phyloP scores from a whole-genome alignment of 768 basidiomycete genomes.

The Leccinellum luteum region DNA sequence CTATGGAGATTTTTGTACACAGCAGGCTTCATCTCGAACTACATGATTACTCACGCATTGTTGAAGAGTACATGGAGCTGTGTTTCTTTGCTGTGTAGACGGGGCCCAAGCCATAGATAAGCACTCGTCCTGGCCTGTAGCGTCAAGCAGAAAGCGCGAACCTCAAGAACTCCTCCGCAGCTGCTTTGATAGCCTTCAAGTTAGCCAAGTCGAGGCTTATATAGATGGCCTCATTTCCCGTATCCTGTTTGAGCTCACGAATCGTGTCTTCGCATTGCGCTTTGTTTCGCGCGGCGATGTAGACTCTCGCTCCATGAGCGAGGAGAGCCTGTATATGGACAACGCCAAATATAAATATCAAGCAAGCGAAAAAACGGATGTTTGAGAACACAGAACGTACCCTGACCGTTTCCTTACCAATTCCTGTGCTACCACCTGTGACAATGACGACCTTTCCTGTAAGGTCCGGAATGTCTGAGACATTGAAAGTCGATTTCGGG shows the following conservation, averaged over 20 bases:
- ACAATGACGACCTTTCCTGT: slow-evolving; percentile 33
- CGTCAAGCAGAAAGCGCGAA: background rate
- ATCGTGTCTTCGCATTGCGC: slow-evolving; percentile 29
- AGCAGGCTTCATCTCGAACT: slow-evolving; percentile 19
- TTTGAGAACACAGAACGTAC: background rate
- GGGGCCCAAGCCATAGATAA: background rate
- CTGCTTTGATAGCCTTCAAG: slow-evolving; percentile 31
- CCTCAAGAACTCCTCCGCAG: slow-evolving; percentile 34
- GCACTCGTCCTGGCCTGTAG: background rate
- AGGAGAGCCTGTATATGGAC: slow-evolving; percentile 23
- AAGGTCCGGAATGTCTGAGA: slow-evolving; percentile 34
- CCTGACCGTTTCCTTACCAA: slow-evolving; percentile 27
- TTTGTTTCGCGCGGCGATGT: slow-evolving; percentile 32
- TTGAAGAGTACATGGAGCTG: slow-evolving; percentile 49
- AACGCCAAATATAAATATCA: background rate
- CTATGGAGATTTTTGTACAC: slow-evolving; percentile 26
- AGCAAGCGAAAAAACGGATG: background rate
- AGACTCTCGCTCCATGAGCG: slow-evolving; percentile 34
- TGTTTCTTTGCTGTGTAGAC: slow-evolving; percentile 37
- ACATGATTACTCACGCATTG: slow-evolving; percentile 40
- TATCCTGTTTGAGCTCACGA: slow-evolving; percentile 29
- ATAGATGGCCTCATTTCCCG: slow-evolving; percentile 32
- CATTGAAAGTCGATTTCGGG: slow-evolving; percentile 25
- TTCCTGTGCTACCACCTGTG: slow-evolving; percentile 34
- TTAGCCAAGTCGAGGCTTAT: slow-evolving; percentile 38